These are phyloP conservation scores for Haplographium delicatum DNA, from an alignment of 495 filamentous ascomycete genomes.

Conservation along the genomic window DNA sequence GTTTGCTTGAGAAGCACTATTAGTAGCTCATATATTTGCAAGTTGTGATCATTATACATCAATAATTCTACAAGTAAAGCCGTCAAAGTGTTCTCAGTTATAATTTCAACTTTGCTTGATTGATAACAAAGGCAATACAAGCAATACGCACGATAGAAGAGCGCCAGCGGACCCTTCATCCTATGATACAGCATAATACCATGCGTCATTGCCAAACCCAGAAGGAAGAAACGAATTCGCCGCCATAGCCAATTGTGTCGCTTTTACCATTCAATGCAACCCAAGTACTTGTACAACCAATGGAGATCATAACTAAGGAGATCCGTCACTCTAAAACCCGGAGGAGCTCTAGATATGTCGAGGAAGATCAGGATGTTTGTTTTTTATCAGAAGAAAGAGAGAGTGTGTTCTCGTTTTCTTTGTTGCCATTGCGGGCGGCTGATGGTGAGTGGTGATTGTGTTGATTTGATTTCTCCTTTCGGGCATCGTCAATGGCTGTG, in stretches of 20 bases:
- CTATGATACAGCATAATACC: constrained; percentile 19
- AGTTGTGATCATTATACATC: not conserved
- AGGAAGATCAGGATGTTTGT: constrained; percentile 10
- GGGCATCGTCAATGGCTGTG: constrained; percentile 73
- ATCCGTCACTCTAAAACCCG: constrained; percentile 8
- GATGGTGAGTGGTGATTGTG: constrained; percentile 39
- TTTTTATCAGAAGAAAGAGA: constrained; percentile 15
- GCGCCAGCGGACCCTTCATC: constrained; percentile 5
- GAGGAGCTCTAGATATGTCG: not conserved
- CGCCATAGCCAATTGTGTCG: constrained; percentile 17
- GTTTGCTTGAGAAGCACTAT: too few relatives aligned
- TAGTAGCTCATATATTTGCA: too few relatives aligned
- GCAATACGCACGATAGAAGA: not conserved
- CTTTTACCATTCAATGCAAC: constrained; percentile 26
- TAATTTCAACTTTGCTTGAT: not conserved
- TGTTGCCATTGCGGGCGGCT: constrained; percentile 34
- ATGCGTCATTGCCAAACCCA: constrained; percentile 10
- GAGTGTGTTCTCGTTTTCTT: constrained; percentile 29
- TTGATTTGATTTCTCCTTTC: constrained; percentile 59
- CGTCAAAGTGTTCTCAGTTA: not conserved
- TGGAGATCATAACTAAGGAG: not conserved
- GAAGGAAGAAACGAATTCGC: constrained; percentile 3
- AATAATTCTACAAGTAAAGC: not conserved
- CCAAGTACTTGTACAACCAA: constrained; percentile 22
- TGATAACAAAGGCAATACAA: not conserved